Evolutionary conservation across 495 filamentous ascomycete species (phyloP), one percentile per base, ranked within the genome.

Genomic region (Poronia punctata): DNA sequence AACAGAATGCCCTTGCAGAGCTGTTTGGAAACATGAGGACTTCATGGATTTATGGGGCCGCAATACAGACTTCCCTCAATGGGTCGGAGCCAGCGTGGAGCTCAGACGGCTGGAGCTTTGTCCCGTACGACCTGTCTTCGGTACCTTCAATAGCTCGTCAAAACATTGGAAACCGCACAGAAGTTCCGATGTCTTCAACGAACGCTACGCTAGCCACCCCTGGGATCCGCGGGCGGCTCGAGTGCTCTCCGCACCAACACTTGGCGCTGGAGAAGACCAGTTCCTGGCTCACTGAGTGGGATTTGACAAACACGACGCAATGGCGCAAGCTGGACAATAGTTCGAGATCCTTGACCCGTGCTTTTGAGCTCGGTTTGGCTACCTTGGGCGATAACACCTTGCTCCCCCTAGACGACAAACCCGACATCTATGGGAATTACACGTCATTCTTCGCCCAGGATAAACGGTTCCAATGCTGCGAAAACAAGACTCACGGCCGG

Each of bases 51-150:
- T 65, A 63, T 33, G 59, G 60, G 5, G 61, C 61, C 0, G 51
- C 51, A 0, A 40, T 61, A 15, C 61, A 65, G 25, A 21, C 60
- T 1, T 36, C 57, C 5, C 34, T 59, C 18, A 58, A 58, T 32
- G 57, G 54, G 1, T 54, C 56, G 5, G 31, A 65, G 36, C 60
- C 61, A 0, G 30, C 53, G 7, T 65, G 61, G 61, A 65, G 59
- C 19, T 59, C 59, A 20, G 51, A 56, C 11, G 59, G 59, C 7
- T 65, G 61, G 61, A 61, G 46, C 35, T 65, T 65, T 35, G 61
- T 60, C 1, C 61, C 54, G 2, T 4, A 40, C 12, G 41, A 60
- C 24, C 12, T 52, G 5, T 36, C 38, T 16, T 20, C 30, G 16
- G 12, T 9, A n/a, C 36, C 54, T 17, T 36, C 22, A 29, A 26